These are phyloP conservation scores for Aspergillus sp. DNA, from an alignment of 2,329 filamentous ascomycete species.

Conservation along the genomic window DNA sequence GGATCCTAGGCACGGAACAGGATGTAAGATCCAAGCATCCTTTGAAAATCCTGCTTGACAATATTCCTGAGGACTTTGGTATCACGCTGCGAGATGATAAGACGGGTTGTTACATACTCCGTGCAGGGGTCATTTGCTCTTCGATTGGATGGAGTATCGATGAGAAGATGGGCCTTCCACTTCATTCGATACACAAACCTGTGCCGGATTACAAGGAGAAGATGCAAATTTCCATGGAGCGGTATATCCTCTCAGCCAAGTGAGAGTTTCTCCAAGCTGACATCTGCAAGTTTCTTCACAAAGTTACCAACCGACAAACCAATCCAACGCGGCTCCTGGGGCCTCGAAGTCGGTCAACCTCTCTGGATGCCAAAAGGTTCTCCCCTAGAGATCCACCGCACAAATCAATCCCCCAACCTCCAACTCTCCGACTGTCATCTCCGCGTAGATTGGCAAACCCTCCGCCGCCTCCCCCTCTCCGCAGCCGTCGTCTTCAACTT, in stretches of 20 bases:
- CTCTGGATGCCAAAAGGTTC: constrained; percentile 67
- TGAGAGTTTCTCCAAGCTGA: no score
- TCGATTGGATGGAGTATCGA: constrained; percentile 72
- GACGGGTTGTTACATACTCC: constrained; percentile 66
- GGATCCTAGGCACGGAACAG: constrained; percentile 57
- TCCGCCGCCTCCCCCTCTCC: constrained; percentile 69
- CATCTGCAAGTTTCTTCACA: constrained; percentile 53
- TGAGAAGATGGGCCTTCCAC: constrained; percentile 63
- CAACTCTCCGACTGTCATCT: constrained; percentile 56
- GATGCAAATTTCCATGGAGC: constrained; percentile 81
- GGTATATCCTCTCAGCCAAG: constrained; percentile 28
- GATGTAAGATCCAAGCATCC: constrained; percentile 58
- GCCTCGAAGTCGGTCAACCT: constrained; percentile 66
- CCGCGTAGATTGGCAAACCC: constrained; percentile 82
- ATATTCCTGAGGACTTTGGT: constrained; percentile 79
- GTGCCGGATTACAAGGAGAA: constrained; percentile 83
- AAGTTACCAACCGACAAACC: constrained; percentile 67
- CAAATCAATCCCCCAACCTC: constrained; percentile 52
- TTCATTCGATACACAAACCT: constrained; percentile 64
- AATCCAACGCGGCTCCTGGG: constrained; percentile 81
- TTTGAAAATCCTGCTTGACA: constrained; percentile 63
- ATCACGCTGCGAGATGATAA: constrained; percentile 65
- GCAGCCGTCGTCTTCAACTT: constrained; percentile 78
- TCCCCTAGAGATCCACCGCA: constrained; percentile 55
- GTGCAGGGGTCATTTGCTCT: constrained; percentile 71